Percentiles rank a stretch among this genome's conserved stretches.
Evolutionary conservation across 2,329 filamentous ascomycete species (phyloP).

Genomic region (Teratosphaeria pseudoeucalypti): DNA sequence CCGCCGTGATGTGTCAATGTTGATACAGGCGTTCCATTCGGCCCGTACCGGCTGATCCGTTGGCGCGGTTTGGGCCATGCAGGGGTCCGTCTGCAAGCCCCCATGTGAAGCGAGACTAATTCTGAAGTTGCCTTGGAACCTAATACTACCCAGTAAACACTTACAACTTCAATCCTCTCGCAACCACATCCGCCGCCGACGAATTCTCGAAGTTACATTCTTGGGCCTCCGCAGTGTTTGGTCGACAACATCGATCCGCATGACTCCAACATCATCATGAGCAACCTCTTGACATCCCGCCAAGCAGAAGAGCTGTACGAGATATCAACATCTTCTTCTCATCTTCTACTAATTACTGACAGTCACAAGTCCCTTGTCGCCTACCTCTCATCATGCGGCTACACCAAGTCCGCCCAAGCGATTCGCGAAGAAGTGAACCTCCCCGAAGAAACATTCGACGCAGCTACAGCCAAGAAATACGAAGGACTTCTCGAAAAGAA

Average conservation of each 20-base stretch:
- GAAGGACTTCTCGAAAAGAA: conserved; percentile 93
- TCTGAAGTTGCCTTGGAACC: too few relatives aligned
- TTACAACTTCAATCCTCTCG: too few relatives aligned
- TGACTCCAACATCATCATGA: conserved; percentile 43
- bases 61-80: too few relatives aligned
- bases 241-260: background rate
- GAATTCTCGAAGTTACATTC: too few relatives aligned
- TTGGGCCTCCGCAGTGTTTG: too few relatives aligned
- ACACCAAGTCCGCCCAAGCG: conserved; percentile 57
- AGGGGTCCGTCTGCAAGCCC: too few relatives aligned
- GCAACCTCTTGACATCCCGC: conserved; percentile 62
- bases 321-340: conserved; percentile 6
- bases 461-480: conserved; percentile 82
- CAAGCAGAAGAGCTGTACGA: conserved; percentile 85
- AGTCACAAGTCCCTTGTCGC: conserved; percentile 92
- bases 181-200: too few relatives aligned
- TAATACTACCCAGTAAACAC: too few relatives aligned
- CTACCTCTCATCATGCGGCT: conserved; percentile 66
- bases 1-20: background rate
- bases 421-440: conserved; percentile 70
- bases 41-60: too few relatives aligned
- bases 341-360: conserved; percentile 13
- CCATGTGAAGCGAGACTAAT: too few relatives aligned
- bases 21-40: too few relatives aligned
- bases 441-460: conserved; percentile 58